These are phyloP conservation scores for Haematococcus lacustris DNA, from an alignment of 139 green algal genomes.

Conservation along the genomic window DNA sequence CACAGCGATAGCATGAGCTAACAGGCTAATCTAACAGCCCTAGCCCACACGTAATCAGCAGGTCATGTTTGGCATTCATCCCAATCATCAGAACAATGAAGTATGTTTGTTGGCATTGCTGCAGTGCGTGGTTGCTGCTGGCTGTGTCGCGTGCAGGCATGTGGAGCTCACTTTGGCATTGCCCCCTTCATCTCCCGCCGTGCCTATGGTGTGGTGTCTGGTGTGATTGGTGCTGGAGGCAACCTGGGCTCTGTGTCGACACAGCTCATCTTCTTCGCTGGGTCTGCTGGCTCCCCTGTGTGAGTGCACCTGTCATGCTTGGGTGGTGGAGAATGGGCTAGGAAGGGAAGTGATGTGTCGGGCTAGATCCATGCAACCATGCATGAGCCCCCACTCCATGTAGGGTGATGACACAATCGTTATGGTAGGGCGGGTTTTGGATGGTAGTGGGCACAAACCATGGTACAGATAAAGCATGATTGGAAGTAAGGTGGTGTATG, in stretches of 20 bases:
- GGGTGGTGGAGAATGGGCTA: not conserved
- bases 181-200: conserved; percentile 83
- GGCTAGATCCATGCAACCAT: conserved; percentile 38
- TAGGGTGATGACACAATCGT: too few species aligned
- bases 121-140: not conserved
- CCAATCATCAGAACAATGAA: not conserved
- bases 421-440: too few species aligned
- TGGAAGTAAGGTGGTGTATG: not conserved
- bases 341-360: not conserved
- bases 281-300: not conserved
- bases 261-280: conserved; percentile 83
- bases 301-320: not conserved
- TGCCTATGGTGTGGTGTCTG: conserved; percentile 71
- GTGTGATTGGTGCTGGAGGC: conserved; percentile 84
- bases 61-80: not conserved
- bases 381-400: not conserved
- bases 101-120: not conserved
- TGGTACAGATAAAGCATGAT: too few species aligned
- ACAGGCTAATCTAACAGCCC: not conserved
- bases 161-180: conserved; percentile 68
- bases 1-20: not conserved
- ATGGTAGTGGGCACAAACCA: too few species aligned
- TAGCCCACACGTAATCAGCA: not conserved
- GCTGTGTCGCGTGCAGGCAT: conserved; percentile 11
- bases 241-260: conserved; percentile 82